Conservation (phyloP, 345 rosid genomes). For the Carallia pectinifolia region DNA sequence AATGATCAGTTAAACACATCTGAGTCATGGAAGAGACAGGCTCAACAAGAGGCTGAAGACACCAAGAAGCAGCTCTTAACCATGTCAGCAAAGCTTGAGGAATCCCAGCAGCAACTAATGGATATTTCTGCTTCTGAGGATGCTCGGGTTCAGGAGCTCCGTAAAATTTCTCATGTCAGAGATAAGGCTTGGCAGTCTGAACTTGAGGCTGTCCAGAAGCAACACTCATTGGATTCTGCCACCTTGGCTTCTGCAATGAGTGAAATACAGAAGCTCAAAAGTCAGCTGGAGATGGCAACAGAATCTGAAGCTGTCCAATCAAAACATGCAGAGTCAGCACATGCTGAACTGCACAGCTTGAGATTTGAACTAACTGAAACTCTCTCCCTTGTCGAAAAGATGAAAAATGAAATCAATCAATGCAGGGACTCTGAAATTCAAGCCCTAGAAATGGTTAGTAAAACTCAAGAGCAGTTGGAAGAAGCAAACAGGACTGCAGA, state of each 20-base stretch:
- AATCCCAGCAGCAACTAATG: constrained; percentile 56
- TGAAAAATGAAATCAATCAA: constrained; percentile 54
- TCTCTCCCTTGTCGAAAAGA: constrained; percentile 59
- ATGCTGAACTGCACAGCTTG: constrained; percentile 54
- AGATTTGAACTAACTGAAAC: constrained; percentile 73
- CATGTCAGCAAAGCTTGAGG: constrained; percentile 61
- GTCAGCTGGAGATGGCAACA: constrained; percentile 60
- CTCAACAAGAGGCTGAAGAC: constrained; percentile 76
- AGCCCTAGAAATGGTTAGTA: constrained; percentile 53
- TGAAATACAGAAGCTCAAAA: constrained; percentile 86
- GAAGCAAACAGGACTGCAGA: constrained; percentile 57
- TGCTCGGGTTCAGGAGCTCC: constrained; percentile 71
- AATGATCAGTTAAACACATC: constrained; percentile 70
- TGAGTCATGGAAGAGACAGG: constrained; percentile 66
- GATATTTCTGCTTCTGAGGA: constrained; percentile 86
- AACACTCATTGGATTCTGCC: constrained; percentile 74
- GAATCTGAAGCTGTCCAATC: constrained; percentile 63
- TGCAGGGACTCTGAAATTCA: constrained; percentile 76
- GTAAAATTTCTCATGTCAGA: constrained; percentile 78
- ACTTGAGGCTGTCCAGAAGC: constrained; percentile 91
- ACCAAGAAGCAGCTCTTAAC: constrained; percentile 57
- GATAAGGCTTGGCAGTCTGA: constrained; percentile 97
- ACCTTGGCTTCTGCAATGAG: constrained; percentile 76
- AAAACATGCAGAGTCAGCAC: constrained; percentile 58
- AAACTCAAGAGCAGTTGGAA: constrained; percentile 64